Evolutionary conservation across 495 filamentous ascomycete genomes (phyloP).

Genomic region (Talaromyces ruber): DNA sequence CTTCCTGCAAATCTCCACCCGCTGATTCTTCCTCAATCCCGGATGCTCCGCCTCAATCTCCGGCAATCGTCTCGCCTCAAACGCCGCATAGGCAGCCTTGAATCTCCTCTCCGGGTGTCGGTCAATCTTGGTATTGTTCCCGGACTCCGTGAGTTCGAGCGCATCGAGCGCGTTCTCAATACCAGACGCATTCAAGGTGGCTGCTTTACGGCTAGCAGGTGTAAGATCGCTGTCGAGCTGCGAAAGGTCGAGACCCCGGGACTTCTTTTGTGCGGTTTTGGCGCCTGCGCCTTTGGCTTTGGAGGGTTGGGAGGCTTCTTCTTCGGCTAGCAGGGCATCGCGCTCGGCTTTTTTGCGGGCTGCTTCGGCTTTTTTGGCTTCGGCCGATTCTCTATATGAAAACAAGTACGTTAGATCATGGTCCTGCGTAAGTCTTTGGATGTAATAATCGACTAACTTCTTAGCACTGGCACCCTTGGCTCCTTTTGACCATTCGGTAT

Average conservation of each 20-base stretch:
- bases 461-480: slow-evolving; percentile 70
- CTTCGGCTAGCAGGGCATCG: slow-evolving; percentile 72
- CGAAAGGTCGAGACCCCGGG: slow-evolving; percentile 55
- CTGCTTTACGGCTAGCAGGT: slow-evolving; percentile 26
- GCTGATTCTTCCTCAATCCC: slow-evolving; percentile 71
- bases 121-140: slow-evolving; percentile 59
- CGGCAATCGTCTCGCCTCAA: slow-evolving; percentile 70
- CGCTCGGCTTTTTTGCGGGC: slow-evolving; percentile 84
- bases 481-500: slow-evolving; percentile 75
- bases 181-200: slow-evolving; percentile 66
- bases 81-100: slow-evolving; percentile 82
- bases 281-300: slow-evolving; percentile 51
- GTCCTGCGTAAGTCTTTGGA: not conserved
- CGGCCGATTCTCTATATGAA: slow-evolving; percentile 63
- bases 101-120: slow-evolving; percentile 76
- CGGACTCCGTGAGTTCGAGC: slow-evolving; percentile 50
- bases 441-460: slow-evolving; percentile 50
- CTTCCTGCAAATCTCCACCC: slow-evolving; percentile 67
- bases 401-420: not conserved
- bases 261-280: slow-evolving; percentile 62
- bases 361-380: slow-evolving; percentile 75
- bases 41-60: slow-evolving; percentile 78
- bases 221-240: slow-evolving; percentile 42
- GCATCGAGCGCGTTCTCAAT: slow-evolving; percentile 91
- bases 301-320: slow-evolving; percentile 57